Conservation (phyloP, 1,284 basidiomycete species). For the Moesziomyces sp. region DNA sequence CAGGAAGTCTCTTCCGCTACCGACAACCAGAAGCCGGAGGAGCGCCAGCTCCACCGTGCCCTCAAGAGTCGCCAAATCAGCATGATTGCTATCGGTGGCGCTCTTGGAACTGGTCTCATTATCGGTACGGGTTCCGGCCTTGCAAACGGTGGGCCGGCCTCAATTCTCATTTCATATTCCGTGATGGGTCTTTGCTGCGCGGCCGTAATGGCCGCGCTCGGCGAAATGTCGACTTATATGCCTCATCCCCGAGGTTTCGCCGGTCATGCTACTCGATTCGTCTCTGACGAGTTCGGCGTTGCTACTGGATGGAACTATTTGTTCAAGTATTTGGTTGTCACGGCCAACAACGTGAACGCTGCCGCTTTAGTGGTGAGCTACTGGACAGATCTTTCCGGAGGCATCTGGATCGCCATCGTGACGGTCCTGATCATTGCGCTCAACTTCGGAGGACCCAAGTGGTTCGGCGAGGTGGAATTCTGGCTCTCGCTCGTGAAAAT, state of each 20-base stretch:
- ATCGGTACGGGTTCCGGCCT: conserved; percentile 74
- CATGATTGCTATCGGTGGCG: conserved; percentile 72
- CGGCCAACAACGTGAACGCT: conserved; percentile 41
- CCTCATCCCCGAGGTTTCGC: conserved; percentile 69
- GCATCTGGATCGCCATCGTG: conserved; percentile 46
- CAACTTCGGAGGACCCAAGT: conserved; percentile 70
- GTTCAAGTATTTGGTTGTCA: conserved; percentile 43
- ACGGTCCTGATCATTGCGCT: conserved; percentile 57
- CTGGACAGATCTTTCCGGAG: conserved; percentile 51
- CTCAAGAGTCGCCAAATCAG: conserved; percentile 73
- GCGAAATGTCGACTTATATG: conserved; percentile 70
- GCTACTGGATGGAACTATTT: conserved; percentile 63
- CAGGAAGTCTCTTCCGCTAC: conserved; percentile 17
- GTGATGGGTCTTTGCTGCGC: conserved; percentile 60
- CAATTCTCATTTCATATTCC: conserved; percentile 70
- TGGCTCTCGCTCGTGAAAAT: conserved; percentile 46
- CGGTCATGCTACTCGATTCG: conserved; percentile 69
- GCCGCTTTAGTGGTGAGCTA: conserved; percentile 23
- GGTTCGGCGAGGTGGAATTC: conserved; percentile 73
- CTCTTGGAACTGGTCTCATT: conserved; percentile 75
- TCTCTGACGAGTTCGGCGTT: conserved; percentile 69
- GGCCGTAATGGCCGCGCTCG: conserved; percentile 64
- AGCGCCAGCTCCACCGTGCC: conserved; percentile 60
- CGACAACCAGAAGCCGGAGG: conserved; percentile 24
- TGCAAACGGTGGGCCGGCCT: conserved; percentile 69